phyloP scores from a whole-genome alignment of 1,284 basidiomycete genomes.

The Rhodotorula sp. region DNA sequence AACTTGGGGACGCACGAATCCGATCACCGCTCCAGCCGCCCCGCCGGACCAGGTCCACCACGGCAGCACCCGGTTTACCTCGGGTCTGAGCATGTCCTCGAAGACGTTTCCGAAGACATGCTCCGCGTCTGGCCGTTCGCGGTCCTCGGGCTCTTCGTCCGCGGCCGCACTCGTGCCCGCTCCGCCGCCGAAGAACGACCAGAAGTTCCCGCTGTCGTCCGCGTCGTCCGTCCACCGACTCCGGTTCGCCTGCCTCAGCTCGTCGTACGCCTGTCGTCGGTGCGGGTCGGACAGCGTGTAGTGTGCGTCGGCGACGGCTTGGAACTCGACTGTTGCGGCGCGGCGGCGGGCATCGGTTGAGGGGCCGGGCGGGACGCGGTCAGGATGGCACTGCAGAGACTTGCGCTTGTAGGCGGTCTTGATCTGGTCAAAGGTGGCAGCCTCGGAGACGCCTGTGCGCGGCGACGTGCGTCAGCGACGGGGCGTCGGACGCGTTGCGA shows the following conservation, averaged over 20 bases:
- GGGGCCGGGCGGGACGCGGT: slow-evolving; percentile 31
- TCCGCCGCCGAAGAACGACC: slow-evolving; percentile 45
- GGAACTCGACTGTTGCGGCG: slow-evolving; percentile 43
- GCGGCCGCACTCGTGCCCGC: slow-evolving; percentile 5
- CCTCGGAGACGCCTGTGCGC: slow-evolving; percentile 3
- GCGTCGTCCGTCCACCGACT: slow-evolving; percentile 60
- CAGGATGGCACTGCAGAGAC: slow-evolving; percentile 34
- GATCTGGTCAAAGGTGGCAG: slow-evolving; percentile 59
- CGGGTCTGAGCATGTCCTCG: slow-evolving; percentile 73
- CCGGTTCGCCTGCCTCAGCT: slow-evolving; percentile 54
- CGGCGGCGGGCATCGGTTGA: slow-evolving; percentile 25
- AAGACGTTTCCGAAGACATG: slow-evolving; percentile 83
- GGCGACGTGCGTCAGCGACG: neutral
- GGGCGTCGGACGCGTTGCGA: no score
- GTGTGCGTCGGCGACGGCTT: slow-evolving; percentile 81
- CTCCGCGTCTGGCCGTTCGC: slow-evolving; percentile 68
- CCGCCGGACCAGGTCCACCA: slow-evolving; percentile 78
- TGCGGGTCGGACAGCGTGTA: slow-evolving; percentile 76
- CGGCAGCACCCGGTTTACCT: slow-evolving; percentile 58
- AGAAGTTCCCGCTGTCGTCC: slow-evolving; percentile 52
- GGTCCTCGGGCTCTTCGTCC: slow-evolving; percentile 21
- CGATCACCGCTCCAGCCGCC: slow-evolving; percentile 61
- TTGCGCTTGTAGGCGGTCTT: slow-evolving; percentile 70
- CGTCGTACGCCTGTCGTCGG: slow-evolving; percentile 48
- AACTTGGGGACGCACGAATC: slow-evolving; percentile 60